Percentiles rank a stretch among this genome's conserved stretches.
Evolutionary conservation across 108 stramenopile genomes (phyloP).

Genomic region (Cafeteria roenbergensis): DNA sequence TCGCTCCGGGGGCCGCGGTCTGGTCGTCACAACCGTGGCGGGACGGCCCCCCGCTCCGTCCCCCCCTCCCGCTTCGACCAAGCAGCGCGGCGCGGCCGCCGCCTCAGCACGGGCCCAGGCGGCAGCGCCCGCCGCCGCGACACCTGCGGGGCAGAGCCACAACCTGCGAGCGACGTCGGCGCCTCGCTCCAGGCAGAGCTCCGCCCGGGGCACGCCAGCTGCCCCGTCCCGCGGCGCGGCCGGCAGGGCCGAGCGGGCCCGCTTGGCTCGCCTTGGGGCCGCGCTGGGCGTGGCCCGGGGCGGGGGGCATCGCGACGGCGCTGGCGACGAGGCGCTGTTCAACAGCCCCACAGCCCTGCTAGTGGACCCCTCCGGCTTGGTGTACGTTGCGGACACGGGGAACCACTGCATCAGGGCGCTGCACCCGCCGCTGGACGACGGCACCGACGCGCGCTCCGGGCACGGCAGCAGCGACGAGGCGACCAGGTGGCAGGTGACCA

Average conservation of each 20-base stretch:
- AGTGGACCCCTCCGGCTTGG: not conserved
- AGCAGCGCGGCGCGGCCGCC: too few species aligned
- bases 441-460: not conserved
- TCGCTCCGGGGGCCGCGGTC: not conserved
- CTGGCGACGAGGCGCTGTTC: not conserved
- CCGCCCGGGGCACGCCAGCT: too few species aligned
- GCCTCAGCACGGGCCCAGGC: not conserved
- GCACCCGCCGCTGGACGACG: too few species aligned
- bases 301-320: not conserved
- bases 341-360: not conserved
- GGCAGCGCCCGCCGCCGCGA: not conserved
- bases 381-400: not conserved
- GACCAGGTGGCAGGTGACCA: not conserved
- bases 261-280: too few species aligned
- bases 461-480: not conserved
- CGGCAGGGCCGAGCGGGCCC: not conserved
- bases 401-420: not conserved
- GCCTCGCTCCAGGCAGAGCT: not conserved
- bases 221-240: too few species aligned
- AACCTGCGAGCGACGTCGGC: not conserved
- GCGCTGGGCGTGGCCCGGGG: too few species aligned
- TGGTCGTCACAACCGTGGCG: not conserved
- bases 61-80: too few species aligned
- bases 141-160: not conserved
- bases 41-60: not conserved